Evolutionary conservation across 805 yeast genomes (phyloP), one percentile per base, ranked within the genome.

Genomic region (Starmerella vaccinii): DNA sequence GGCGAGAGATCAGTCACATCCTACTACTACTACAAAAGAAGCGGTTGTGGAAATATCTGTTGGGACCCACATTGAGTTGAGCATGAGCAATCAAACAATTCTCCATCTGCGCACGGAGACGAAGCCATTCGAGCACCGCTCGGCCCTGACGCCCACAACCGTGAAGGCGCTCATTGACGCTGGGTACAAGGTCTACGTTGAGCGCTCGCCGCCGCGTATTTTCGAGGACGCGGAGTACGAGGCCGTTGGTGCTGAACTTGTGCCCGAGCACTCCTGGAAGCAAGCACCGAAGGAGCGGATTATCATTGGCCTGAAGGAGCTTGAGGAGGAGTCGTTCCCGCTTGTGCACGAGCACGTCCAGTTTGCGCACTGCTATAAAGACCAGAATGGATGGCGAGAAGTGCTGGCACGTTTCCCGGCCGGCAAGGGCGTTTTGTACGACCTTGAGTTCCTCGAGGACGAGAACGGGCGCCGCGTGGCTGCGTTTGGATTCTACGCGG

Each of bases 401-500:
- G 97, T 92, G 15, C 71, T 92, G 61, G 65, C 75, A 52, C 79
- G 99, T 68, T 92, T 88, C 73, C 94, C 94, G 47, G 81, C 77
- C 35, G 99, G 99, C 46, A 78, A 84, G 52, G 97, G 98, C 60
- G 76, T 78, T 13, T 76, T 92, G 59, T 92, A 92, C 66, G 99
- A 92, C 67, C 74, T 92, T 59, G 99, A 92, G 71, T 92, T 92
- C 65, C 74, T 92, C 66, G 94, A 85, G 68, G 87, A 92, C 66
- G 96, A 84, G 61, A 81, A 78, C 63, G 97, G 97, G 32, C 84
- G 98, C 75, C 84, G 99, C 71, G 99, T 92, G 26, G 99, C 99
- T 41, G 98, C 98, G 8, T 92, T 92, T 66, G 99, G 99, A n/a
- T 92, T 78, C 74, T 90, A 90, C 68, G 98, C 99, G 41, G 99